phyloP scores from a whole-genome alignment of 306 rosid genomes.

The Alnus rubra region DNA sequence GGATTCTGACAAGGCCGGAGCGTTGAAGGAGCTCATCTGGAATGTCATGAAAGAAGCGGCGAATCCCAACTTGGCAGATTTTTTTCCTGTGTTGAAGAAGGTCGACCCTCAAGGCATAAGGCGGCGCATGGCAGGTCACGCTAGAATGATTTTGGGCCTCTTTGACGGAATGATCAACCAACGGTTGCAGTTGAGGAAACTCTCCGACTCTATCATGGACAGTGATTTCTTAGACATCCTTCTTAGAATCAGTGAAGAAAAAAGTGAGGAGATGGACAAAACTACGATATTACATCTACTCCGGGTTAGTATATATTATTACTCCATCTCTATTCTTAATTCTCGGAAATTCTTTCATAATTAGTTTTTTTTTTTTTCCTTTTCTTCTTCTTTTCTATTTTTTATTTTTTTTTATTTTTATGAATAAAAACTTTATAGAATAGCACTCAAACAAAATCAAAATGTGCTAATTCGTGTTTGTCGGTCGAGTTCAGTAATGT shows the following conservation, averaged over 20 bases:
- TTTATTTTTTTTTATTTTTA: no score
- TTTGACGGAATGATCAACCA: slow-evolving; percentile 21
- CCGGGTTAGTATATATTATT: slow-evolving; percentile 26
- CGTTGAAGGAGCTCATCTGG: slow-evolving; percentile 31
- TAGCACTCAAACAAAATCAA: no score
- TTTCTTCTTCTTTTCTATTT: no score
- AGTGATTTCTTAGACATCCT: slow-evolving; percentile 46
- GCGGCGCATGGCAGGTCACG: slow-evolving; percentile 2
- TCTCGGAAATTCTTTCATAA: no score
- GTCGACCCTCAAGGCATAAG: slow-evolving; percentile 45
- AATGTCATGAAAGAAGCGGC: slow-evolving; percentile 37
- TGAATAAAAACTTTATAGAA: no score
- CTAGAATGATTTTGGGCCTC: slow-evolving; percentile 20
- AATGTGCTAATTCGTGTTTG: no score
- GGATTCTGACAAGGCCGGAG: slow-evolving; percentile 23
- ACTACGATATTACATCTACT: slow-evolving; percentile 27
- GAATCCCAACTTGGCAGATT: slow-evolving; percentile 47
- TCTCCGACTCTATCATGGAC: not conserved
- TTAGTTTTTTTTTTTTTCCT: no score
- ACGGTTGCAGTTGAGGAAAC: slow-evolving; percentile 33
- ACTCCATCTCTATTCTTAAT: not conserved
- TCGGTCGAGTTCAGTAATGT: no score
- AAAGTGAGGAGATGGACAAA: slow-evolving; percentile 33
- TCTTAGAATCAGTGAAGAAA: slow-evolving; percentile 33
- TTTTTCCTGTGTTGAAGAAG: slow-evolving; percentile 39